phyloP scores from a whole-genome alignment of 169 alveolate genomes.

The Babesia sp. region DNA sequence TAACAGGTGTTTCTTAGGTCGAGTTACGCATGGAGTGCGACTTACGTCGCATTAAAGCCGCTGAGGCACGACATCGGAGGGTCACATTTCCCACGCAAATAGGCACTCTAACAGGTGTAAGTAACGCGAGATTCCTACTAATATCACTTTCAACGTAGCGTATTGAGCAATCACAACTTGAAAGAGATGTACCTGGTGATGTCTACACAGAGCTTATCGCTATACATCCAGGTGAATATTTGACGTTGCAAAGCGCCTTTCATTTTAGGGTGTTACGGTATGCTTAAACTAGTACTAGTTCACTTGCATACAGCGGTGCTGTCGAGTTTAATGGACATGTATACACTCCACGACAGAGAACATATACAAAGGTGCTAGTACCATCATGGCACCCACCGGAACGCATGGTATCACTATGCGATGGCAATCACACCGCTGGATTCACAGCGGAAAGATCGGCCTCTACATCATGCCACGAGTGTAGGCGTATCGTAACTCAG shows the following conservation, averaged over 20 bases:
- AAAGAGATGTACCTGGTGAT: neutral
- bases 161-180: neutral
- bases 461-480: neutral
- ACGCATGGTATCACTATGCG: conserved; percentile 51
- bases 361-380: conserved; percentile 22
- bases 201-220: conserved; percentile 21
- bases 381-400: conserved; percentile 67
- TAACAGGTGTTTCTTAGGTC: neutral
- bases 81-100: neutral
- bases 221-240: conserved; percentile 44
- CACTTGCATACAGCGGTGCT: conserved; percentile 27
- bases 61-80: conserved; percentile 23
- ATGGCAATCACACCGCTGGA: neutral
- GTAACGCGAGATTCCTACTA: neutral
- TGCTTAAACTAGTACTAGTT: neutral
- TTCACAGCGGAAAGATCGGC: neutral
- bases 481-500: conserved; percentile 20
- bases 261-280: conserved; percentile 58
- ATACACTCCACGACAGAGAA: conserved; percentile 6
- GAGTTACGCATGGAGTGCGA: conserved; percentile 2
- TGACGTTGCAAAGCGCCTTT: conserved; percentile 28
- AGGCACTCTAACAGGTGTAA: conserved; percentile 17
- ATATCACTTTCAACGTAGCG: conserved; percentile 1
- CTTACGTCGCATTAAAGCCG: neutral
- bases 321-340: conserved; percentile 57